Conservation (phyloP, 805 yeast species). For the Ogataea chonburiensis region DNA sequence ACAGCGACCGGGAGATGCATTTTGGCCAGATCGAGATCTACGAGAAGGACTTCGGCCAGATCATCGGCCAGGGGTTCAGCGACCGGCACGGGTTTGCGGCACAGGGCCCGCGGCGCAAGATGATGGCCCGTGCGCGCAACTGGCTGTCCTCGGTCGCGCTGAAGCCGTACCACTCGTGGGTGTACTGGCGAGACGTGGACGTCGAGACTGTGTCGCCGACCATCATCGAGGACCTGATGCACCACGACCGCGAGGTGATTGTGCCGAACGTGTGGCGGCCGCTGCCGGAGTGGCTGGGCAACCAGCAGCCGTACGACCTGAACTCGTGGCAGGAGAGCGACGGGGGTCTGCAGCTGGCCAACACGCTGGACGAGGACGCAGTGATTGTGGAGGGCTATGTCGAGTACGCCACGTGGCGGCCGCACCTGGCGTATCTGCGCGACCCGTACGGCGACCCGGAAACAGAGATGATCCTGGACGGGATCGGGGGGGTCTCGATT, state of each 20-base stretch:
- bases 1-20: constrained; percentile 56
- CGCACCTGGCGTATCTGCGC: constrained; percentile 90
- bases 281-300: constrained; percentile 80
- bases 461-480: constrained; percentile 90
- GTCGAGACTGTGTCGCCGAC: constrained; percentile 89
- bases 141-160: constrained; percentile 88
- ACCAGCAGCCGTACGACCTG: constrained; percentile 81
- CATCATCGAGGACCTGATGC: constrained; percentile 88
- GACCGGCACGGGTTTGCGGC: constrained; percentile 96
- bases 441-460: constrained; percentile 95
- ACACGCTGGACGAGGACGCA: constrained; percentile 81
- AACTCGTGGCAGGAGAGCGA: constrained; percentile 86
- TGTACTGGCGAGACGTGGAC: constrained; percentile 97
- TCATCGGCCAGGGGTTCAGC: constrained; percentile 86
- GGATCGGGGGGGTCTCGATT: constrained; percentile 96
- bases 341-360: constrained; percentile 77
- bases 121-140: constrained; percentile 94
- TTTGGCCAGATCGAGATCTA: constrained; percentile 85
- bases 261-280: constrained; percentile 96
- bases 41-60: constrained; percentile 92
- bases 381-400: constrained; percentile 97
- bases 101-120: constrained; percentile 90
- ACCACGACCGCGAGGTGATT: constrained; percentile 84
- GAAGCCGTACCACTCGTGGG: constrained; percentile 92
- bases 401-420: constrained; percentile 97